Evolutionary conservation across 2,329 filamentous ascomycete species (phyloP), one percentile per base, ranked within the genome.

Genomic region (Fusarium papillatum): DNA sequence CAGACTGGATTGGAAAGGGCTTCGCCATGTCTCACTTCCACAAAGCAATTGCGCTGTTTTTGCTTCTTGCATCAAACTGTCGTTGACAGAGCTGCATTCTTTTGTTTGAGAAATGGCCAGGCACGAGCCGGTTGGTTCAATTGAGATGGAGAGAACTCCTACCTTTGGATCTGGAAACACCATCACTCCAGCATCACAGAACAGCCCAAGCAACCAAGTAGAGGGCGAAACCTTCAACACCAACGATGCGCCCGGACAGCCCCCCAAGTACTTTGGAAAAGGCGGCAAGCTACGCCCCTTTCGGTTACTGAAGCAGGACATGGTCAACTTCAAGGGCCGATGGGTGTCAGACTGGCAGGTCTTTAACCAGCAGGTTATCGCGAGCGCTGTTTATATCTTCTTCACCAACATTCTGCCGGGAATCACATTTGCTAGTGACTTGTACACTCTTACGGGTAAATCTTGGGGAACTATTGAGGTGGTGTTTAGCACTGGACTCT

Each of bases 381-480:
- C 91, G 29, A 92, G 90, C 78, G 89, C 91, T 2, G 87, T 93
- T 36, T 93, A 92, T 81, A 87, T 93, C 71, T 93, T 93, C 84
- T 93, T 93, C 79, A 93, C 91, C 34, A 93, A 93, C 79, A 85
- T 93, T 8, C 82, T 93, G 14, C 92, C 92, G 0, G 91, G 92
- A 2, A 93, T 93, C 77, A 93, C 91, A 0, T 93, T 93, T 82
- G 91, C 91, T 0, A 91, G 89, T 80, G 92, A 93, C 80, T 81
- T 93, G 68, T 92, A 91, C 78, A 88, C 89, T 7, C 82, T 91
- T 73, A 93, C 91, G 0, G 91, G 91, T 17, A 84, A 88, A 78
- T 91, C 88, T 34, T 93, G 91, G 90, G 91, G 91, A 1, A 91
- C 91, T 1, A 92, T 93, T 65, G 92, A 93, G 79, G 90, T 93